Evolutionary conservation across 1,139 yeast species (phyloP).

Genomic region (Ogataea hybrid): DNA sequence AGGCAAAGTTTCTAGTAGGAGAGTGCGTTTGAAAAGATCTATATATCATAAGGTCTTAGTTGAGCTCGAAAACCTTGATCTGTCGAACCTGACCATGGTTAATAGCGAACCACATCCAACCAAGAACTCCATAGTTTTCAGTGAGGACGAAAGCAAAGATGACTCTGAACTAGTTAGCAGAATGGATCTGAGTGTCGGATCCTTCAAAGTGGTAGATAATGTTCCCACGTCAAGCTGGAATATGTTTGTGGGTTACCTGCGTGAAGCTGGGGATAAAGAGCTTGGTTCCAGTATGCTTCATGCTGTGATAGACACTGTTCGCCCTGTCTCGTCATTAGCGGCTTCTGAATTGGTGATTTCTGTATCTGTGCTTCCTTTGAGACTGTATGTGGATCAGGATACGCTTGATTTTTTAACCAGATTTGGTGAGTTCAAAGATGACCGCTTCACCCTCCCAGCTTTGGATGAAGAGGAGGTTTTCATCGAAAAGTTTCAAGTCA

Average conservation of each 20-base stretch:
- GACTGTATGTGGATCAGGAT: slow-evolving; percentile 90
- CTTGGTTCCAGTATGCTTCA: slow-evolving; percentile 64
- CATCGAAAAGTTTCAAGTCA: slow-evolving; percentile 65
- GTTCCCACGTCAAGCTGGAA: slow-evolving; percentile 92
- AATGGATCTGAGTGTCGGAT: slow-evolving; percentile 43
- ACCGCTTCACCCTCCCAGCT: slow-evolving; percentile 56
- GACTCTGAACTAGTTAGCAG: slow-evolving; percentile 49
- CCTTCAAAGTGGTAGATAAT: slow-evolving; percentile 68
- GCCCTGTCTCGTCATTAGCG: slow-evolving; percentile 64
- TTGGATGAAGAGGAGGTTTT: slow-evolving; percentile 49
- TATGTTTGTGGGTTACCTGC: slow-evolving; percentile 71
- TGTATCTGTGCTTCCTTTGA: slow-evolving; percentile 63
- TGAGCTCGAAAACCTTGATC: slow-evolving; percentile 52
- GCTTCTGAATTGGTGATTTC: slow-evolving; percentile 67
- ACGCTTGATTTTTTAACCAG: slow-evolving; percentile 80
- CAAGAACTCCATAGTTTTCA: slow-evolving; percentile 23
- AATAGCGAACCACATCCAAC: slow-evolving; percentile 41
- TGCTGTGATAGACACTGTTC: slow-evolving; percentile 52
- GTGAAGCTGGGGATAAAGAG: slow-evolving; percentile 67
- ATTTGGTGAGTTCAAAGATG: slow-evolving; percentile 78
- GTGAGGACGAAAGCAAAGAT: slow-evolving; percentile 29
- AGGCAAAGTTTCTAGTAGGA: slow-evolving; percentile 31
- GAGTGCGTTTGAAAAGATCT: slow-evolving; percentile 64
- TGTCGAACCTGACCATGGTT: slow-evolving; percentile 45
- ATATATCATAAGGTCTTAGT: slow-evolving; percentile 57